These are phyloP conservation scores for Apophysomyces elegans DNA, from an alignment of 371 early-diverging fungal genomes.

Conservation along the genomic window DNA sequence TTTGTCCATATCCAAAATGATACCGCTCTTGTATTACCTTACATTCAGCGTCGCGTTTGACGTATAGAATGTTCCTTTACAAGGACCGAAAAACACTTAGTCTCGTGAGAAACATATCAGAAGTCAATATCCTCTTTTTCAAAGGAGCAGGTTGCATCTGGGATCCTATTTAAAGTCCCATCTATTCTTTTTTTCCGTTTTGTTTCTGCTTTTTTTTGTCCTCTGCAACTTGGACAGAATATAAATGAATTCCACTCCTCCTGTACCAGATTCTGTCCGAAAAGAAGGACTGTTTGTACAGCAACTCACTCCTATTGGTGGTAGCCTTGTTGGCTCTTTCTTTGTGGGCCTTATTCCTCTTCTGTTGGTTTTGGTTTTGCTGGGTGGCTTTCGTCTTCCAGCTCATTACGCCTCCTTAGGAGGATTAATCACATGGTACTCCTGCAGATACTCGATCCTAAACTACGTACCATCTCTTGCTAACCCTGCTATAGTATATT, in stretches of 20 bases:
- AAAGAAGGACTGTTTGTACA: conserved; percentile 45
- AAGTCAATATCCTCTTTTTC: too few species aligned
- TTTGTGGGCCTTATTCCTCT: conserved; percentile 53
- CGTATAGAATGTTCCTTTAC: too few species aligned
- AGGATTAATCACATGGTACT: conserved; percentile 44
- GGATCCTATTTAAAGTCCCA: background rate
- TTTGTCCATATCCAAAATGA: too few species aligned
- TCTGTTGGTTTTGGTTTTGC: conserved; percentile 36
- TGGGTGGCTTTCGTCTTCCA: conserved; percentile 44
- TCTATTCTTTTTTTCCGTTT: background rate
- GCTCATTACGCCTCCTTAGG: conserved; percentile 41
- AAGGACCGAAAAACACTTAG: too few species aligned
- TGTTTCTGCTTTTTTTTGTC: background rate
- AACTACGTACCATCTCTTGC: background rate
- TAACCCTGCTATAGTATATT: conserved; percentile 40
- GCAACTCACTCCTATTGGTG: conserved; percentile 43
- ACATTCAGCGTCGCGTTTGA: too few species aligned
- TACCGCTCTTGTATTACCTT: too few species aligned
- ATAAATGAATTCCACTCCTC: conserved; percentile 34
- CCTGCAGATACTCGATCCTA: background rate
- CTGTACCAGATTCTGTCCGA: conserved; percentile 28
- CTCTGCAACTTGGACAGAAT: background rate
- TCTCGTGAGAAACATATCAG: too few species aligned
- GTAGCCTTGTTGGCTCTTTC: conserved; percentile 49
- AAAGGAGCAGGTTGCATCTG: too few species aligned